Evolutionary conservation across 805 yeast genomes (phyloP).

Genomic region (Priceomyces melissophilus): DNA sequence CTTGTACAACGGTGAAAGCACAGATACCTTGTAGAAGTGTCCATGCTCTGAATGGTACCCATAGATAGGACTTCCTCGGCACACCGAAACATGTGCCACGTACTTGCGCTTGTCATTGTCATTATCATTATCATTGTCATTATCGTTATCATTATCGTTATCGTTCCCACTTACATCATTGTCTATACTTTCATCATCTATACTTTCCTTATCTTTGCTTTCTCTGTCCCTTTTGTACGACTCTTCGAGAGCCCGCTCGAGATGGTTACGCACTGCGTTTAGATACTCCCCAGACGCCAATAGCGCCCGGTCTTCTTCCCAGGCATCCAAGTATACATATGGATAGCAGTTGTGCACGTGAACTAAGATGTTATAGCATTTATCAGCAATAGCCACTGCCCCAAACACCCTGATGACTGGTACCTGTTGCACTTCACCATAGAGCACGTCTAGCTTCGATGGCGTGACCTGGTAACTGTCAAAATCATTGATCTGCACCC

Average conservation of each 20-base stretch:
- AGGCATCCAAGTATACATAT: conserved; percentile 66
- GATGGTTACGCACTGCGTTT: conserved; percentile 31
- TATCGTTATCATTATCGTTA: conserved; percentile 9
- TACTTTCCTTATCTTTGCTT: conserved; percentile 8
- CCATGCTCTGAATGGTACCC: conserved; percentile 71
- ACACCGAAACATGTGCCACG: conserved; percentile 58
- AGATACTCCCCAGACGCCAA: conserved; percentile 28
- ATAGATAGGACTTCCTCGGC: conserved; percentile 78
- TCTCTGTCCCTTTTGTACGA: conserved; percentile 31
- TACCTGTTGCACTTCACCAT: conserved; percentile 43
- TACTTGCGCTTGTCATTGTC: conserved; percentile 29
- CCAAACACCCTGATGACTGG: conserved; percentile 84
- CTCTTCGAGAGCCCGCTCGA: conserved; percentile 42
- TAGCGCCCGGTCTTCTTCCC: conserved; percentile 29
- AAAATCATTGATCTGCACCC: conserved; percentile 57
- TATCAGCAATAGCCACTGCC: conserved; percentile 54
- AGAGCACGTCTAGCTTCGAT: conserved; percentile 47
- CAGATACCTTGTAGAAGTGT: conserved; percentile 64
- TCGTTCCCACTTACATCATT: conserved; percentile 8
- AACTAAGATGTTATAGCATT: conserved; percentile 33
- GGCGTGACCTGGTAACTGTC: conserved; percentile 67
- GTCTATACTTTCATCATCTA: conserved; percentile 9
- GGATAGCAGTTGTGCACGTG: conserved; percentile 88
- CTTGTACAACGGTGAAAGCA: conserved; percentile 60
- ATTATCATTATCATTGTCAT: conserved; percentile 6